Conservation (phyloP, 164 flowering plant genomes). For the Buxus sempervirens region DNA sequence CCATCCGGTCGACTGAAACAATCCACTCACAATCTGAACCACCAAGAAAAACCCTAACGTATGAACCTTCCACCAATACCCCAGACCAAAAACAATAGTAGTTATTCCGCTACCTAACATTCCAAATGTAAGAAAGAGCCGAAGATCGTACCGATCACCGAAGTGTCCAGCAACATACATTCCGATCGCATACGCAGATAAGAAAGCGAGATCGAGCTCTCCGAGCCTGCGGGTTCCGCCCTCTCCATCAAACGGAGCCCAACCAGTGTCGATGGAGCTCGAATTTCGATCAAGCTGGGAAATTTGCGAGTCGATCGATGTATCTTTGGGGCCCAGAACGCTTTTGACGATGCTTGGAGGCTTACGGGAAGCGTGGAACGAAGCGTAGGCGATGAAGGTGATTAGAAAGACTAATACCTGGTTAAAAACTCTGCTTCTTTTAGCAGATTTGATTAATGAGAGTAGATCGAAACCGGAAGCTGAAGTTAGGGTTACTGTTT, state of each 20-base stretch:
- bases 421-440: slow-evolving; percentile 50
- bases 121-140: slow-evolving; percentile 67
- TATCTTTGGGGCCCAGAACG: slow-evolving; percentile 42
- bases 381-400: slow-evolving; percentile 86
- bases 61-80: slow-evolving; percentile 69
- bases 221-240: slow-evolving; percentile 77
- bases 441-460: slow-evolving; percentile 41
- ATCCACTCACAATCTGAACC: slow-evolving; percentile 71
- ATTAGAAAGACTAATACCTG: slow-evolving; percentile 52
- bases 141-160: slow-evolving; percentile 74
- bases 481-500: slow-evolving; percentile 18
- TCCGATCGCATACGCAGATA: slow-evolving; percentile 62
- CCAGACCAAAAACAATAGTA: slow-evolving; percentile 68
- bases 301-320: neutral
- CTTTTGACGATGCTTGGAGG: slow-evolving; percentile 92
- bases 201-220: slow-evolving; percentile 87
- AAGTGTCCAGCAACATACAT: slow-evolving; percentile 85
- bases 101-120: slow-evolving; percentile 76
- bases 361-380: slow-evolving; percentile 93
- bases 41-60: slow-evolving; percentile 44
- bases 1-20: slow-evolving; percentile 93
- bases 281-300: slow-evolving; percentile 13
- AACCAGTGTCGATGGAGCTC: slow-evolving; percentile 37
- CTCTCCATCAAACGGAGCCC: slow-evolving; percentile 79
- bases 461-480: slow-evolving; percentile 38